Evolutionary conservation across 148 eudicot species (phyloP).

Genomic region (Fagopyrum homotropicum): DNA sequence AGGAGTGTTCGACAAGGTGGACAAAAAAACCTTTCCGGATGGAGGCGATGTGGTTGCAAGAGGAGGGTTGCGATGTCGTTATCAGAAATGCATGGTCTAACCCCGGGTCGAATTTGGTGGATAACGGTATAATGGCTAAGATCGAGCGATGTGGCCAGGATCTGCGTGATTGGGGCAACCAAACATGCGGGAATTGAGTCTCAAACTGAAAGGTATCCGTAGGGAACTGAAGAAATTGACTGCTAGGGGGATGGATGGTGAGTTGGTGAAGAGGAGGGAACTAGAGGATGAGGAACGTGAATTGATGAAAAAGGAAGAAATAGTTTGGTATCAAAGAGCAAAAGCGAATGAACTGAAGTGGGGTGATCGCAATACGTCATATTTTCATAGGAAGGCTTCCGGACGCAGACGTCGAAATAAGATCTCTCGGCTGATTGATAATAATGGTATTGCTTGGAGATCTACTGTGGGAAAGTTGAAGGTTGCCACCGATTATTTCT

Average conservation of each 20-base stretch:
- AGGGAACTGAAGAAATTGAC: neutral
- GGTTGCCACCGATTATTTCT: neutral
- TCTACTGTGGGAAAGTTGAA: neutral
- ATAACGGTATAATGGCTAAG: too few species aligned
- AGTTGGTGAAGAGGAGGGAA: neutral
- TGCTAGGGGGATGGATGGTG: neutral
- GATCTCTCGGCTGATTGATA: neutral
- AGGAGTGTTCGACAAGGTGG: too few species aligned
- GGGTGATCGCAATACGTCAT: neutral
- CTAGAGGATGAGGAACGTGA: neutral
- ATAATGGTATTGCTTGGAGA: neutral
- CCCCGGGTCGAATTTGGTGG: too few species aligned
- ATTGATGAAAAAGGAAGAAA: neutral
- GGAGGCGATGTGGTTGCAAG: too few species aligned
- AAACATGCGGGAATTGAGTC: too few species aligned
- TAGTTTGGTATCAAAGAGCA: neutral
- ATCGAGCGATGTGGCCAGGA: too few species aligned
- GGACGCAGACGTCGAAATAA: neutral
- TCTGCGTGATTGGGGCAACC: too few species aligned
- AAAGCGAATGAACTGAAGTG: neutral
- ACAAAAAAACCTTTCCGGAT: too few species aligned
- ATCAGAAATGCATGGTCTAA: too few species aligned
- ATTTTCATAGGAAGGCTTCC: neutral
- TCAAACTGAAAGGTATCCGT: too few species aligned
- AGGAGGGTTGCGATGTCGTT: too few species aligned